phyloP scores from a whole-genome alignment of 345 rosid species.

The Sapria himalayana region DNA sequence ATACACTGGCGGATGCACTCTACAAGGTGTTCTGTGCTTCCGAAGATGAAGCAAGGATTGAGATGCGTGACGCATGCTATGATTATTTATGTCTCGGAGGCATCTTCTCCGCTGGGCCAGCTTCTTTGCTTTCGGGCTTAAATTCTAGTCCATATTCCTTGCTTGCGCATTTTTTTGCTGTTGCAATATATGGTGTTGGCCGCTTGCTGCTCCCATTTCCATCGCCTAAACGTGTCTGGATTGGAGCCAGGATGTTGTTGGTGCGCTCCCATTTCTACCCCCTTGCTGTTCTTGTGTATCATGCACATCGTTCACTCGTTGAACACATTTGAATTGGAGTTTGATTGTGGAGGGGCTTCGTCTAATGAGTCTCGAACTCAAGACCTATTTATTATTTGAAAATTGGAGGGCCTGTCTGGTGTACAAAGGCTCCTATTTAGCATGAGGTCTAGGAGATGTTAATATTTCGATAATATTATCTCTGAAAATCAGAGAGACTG shows the following conservation, averaged over 20 bases:
- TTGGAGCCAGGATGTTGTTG: slow-evolving; percentile 21
- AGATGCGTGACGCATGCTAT: slow-evolving; percentile 30
- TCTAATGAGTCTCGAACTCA: neutral
- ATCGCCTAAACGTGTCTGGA: slow-evolving; percentile 25
- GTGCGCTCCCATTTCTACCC: slow-evolving; percentile 8
- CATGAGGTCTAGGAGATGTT: no score
- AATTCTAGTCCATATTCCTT: slow-evolving; percentile 22
- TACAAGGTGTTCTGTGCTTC: slow-evolving; percentile 29
- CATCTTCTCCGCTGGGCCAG: slow-evolving; percentile 17
- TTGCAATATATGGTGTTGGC: slow-evolving; percentile 26
- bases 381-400: no score
- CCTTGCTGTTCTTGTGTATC: neutral
- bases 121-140: slow-evolving; percentile 24
- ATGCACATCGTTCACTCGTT: neutral
- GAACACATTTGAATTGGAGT: neutral
- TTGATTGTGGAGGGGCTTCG: neutral
- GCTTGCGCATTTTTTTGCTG: slow-evolving; percentile 26
- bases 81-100: slow-evolving; percentile 33
- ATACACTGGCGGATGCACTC: slow-evolving; percentile 27
- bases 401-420: no score
- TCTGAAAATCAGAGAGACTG: no score
- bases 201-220: slow-evolving; percentile 29
- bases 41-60: slow-evolving; percentile 23
- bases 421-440: no score
- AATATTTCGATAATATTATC: no score